Percentiles rank a stretch among this genome's conserved stretches.
Evolutionary conservation across 148 eudicot genomes (phyloP).

Genomic region (Fagopyrum tataricum): DNA sequence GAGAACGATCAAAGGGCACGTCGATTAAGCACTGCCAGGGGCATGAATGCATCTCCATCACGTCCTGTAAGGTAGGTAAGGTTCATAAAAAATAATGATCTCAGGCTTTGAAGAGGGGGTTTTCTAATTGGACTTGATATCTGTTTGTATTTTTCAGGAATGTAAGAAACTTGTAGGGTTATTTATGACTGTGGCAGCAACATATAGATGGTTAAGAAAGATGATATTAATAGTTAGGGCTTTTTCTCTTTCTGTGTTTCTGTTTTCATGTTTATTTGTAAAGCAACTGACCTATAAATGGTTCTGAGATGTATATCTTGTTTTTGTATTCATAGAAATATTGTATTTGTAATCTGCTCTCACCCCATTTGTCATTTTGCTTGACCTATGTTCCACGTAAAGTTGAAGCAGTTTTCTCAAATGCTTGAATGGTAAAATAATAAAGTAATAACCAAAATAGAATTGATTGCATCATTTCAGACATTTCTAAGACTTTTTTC

Average conservation of each 20-base stretch:
- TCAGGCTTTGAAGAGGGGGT: neutral
- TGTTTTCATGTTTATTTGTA: neutral
- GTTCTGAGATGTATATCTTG: neutral
- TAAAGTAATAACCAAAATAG: too few relatives aligned
- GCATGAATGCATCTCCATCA: constrained; percentile 38
- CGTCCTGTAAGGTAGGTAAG: constrained; percentile 65
- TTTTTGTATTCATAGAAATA: neutral
- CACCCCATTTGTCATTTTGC: neutral
- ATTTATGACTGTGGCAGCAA: neutral
- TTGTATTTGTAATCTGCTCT: neutral
- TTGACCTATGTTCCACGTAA: neutral
- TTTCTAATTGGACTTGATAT: neutral
- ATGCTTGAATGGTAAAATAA: too few relatives aligned
- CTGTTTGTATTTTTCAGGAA: constrained; percentile 30
- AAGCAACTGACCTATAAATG: neutral
- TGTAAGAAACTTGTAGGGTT: constrained; percentile 28
- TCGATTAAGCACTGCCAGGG: constrained; percentile 48
- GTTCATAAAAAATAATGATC: neutral
- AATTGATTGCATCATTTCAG: too few relatives aligned
- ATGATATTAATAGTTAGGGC: neutral
- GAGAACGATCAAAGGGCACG: constrained; percentile 52
- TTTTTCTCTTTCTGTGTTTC: neutral
- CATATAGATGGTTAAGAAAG: neutral
- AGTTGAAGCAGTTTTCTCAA: neutral
- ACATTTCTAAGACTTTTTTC: too few relatives aligned